These are phyloP conservation scores for Dipteronia dyeriana DNA, from an alignment of 345 rosid genomes.

Conservation along the genomic window DNA sequence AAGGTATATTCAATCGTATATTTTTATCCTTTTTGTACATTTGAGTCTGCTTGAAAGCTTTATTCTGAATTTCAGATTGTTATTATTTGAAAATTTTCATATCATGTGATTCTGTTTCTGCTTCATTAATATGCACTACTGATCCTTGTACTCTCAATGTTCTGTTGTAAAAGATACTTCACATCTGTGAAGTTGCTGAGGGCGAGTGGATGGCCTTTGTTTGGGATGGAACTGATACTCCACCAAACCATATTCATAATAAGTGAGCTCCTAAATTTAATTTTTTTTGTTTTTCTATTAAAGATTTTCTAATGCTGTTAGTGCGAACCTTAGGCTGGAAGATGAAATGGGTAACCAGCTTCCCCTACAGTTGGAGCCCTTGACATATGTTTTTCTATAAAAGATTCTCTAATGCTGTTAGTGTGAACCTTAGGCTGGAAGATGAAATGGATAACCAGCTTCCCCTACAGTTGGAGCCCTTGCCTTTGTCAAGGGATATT, in stretches of 20 bases:
- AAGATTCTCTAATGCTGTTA: neutral
- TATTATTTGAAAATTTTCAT: neutral
- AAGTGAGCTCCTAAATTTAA: constrained; percentile 47
- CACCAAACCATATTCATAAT: constrained; percentile 40
- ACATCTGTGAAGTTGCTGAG: constrained; percentile 40
- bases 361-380: constrained; percentile 32
- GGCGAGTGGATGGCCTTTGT: constrained; percentile 46
- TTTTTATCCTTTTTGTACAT: neutral
- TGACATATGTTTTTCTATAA: neutral
- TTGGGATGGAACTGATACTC: constrained; percentile 92
- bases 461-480: constrained; percentile 52
- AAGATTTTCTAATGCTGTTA: neutral
- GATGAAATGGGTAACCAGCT: no score
- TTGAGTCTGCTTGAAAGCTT: neutral
- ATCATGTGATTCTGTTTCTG: neutral
- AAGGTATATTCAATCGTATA: constrained; percentile 42
- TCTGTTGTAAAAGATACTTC: constrained; percentile 55
- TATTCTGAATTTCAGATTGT: neutral
- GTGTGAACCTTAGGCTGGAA: constrained; percentile 42
- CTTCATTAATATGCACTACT: neutral
- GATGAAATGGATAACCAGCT: constrained; percentile 51
- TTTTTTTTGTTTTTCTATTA: neutral
- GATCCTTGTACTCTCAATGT: constrained; percentile 14
- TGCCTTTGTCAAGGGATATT: constrained; percentile 53
- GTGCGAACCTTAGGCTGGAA: no score